These are phyloP conservation scores for Cyathus striatus DNA, from an alignment of 768 basidiomycete species.

Conservation along the genomic window DNA sequence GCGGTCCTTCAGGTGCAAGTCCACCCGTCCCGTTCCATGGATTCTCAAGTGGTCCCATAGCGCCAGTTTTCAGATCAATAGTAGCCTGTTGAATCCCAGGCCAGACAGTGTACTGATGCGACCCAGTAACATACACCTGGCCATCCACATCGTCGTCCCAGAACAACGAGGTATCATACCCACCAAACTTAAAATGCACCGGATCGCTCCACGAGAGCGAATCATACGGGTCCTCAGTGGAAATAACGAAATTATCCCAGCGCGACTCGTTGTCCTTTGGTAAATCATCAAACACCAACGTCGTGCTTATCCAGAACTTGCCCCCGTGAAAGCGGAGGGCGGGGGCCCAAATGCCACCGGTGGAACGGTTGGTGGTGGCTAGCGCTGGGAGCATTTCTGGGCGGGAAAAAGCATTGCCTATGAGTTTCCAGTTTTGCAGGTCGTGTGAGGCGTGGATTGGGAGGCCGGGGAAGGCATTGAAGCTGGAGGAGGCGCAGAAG, in stretches of 20 bases:
- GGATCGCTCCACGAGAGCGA: conserved; percentile 22
- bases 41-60: conserved; percentile 10
- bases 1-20: conserved; percentile 19
- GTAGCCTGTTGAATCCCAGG: conserved; percentile 17
- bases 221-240: conserved; percentile 11
- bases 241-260: conserved; percentile 18
- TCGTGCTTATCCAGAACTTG: conserved; percentile 18
- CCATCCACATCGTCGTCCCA: conserved; percentile 26
- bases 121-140: conserved; percentile 22
- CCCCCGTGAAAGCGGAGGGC: conserved; percentile 15
- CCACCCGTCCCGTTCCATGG: conserved; percentile 19
- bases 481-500: conserved; percentile 26
- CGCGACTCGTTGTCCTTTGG: conserved; percentile 11
- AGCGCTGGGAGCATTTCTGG: neutral
- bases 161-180: conserved; percentile 26
- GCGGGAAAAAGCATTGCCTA: conserved; percentile 13
- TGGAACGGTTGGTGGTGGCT: neutral
- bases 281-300: conserved; percentile 17
- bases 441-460: conserved; percentile 25
- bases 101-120: conserved; percentile 17
- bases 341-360: conserved; percentile 20
- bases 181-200: conserved; percentile 23
- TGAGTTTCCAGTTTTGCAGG: conserved; percentile 22
- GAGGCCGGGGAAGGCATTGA: conserved; percentile 28
- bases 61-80: conserved; percentile 15